phyloP scores from a whole-genome alignment of 164 flowering plant species.

The Sedum album region DNA sequence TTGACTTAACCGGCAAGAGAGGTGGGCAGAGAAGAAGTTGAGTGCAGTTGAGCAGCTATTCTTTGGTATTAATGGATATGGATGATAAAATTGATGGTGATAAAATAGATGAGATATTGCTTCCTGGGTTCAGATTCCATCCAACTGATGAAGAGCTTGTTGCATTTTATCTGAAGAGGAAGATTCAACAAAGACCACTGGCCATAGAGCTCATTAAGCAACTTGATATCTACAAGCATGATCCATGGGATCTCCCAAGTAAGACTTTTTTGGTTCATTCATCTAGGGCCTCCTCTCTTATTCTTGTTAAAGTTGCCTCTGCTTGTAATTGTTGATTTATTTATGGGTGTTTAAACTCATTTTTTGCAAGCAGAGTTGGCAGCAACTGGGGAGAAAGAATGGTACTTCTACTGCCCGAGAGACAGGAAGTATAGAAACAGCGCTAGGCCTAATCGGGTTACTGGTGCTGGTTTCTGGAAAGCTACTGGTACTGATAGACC shows the following conservation, averaged over 20 bases:
- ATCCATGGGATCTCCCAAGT: conserved; percentile 89
- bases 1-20: too few relatives aligned
- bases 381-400: conserved; percentile 8
- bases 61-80: conserved; percentile 16
- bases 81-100: conserved; percentile 34
- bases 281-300: neutral
- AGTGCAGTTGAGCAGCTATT: neutral
- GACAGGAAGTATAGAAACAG: conserved; percentile 11
- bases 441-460: conserved; percentile 8
- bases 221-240: conserved; percentile 65
- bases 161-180: conserved; percentile 64
- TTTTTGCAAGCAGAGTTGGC: conserved; percentile 3
- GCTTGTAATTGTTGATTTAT: neutral
- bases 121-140: conserved; percentile 70
- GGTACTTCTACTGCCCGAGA: conserved; percentile 10
- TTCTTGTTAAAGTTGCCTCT: neutral
- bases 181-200: conserved; percentile 52
- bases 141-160: conserved; percentile 78
- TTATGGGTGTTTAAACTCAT: neutral
- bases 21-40: neutral
- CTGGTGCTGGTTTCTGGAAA: conserved; percentile 10
- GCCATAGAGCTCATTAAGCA: conserved; percentile 65
- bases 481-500: conserved; percentile 10
- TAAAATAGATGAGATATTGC: conserved; percentile 45
- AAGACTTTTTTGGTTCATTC: neutral